Base-by-base conservation (phyloP, 306 rosid species). In the Aeschynomene evenia region DNA sequence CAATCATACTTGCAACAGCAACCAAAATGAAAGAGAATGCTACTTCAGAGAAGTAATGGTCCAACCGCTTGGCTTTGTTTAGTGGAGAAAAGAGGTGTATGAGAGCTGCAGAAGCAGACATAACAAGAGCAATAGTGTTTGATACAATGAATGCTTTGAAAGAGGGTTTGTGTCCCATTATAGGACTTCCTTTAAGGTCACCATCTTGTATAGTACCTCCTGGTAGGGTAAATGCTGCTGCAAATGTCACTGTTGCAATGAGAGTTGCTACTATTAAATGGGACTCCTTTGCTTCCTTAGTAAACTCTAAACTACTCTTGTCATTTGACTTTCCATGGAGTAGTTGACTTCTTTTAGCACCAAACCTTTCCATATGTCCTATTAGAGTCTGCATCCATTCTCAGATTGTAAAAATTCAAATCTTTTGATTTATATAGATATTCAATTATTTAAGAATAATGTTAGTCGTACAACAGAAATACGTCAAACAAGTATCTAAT, bases 131-230 rank as follows among this genome's bases (percentile, higher is more conserved):
- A 9, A 64, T 3, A 2, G 51, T 48, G 31, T 56, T 13, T 12
- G 56, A 18, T 36, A 71, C 18, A 6, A 56, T 28, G 63, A 78
- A 78, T 36, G 70, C 69, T 12, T 36, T 18, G 50, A 78, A 78
- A 21, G 77, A 31, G 9, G 33, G 5, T 8, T 1, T 65, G 0
- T 66, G 8, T 9, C 56, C 23, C 1, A 78, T 9, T 10, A 71
- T n/a, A 1, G 78, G 46, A 4, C 19, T 5, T 14, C 79, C 72
- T 7, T 12, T 40, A 19, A 24, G 9, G 2, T 58, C 11, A 1
- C 31, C 28, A 5, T 68, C 43, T 34, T 34, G 37, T n/a, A 23
- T 3, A 7, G 1, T 18, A 29, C 78, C 72, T 22, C 72, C 78
- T 0, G 71, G 72, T 14, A 73, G 7, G 28, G 50, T 33, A 21